These are phyloP conservation scores for Yamadazyma mexicana DNA, from an alignment of 1,139 yeast species.

Conservation along the genomic window DNA sequence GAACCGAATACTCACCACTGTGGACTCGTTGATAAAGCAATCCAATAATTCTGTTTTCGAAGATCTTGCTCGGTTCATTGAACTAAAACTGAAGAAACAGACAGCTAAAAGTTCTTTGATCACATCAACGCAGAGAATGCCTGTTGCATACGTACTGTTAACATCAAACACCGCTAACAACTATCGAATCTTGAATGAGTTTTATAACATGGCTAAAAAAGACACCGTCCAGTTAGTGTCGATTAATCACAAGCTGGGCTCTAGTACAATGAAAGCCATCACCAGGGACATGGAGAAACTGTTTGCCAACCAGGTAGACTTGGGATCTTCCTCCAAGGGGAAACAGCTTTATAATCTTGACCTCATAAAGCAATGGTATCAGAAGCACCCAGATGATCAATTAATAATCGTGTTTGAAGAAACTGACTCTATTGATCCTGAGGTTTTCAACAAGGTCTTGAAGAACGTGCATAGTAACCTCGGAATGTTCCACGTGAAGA, in stretches of 20 bases:
- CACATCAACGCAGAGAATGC: conserved; percentile 23
- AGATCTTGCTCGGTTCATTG: conserved; percentile 5
- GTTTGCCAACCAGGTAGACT: conserved; percentile 12
- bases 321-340: conserved; percentile 9
- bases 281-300: conserved; percentile 40
- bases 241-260: conserved; percentile 42
- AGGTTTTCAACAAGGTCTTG: conserved; percentile 51
- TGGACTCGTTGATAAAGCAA: conserved; percentile 28
- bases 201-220: conserved; percentile 23
- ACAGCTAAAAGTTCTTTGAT: conserved; percentile 1
- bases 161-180: conserved; percentile 63
- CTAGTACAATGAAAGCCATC: conserved; percentile 37
- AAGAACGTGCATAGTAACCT: conserved; percentile 43
- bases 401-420: conserved; percentile 59
- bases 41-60: conserved; percentile 32
- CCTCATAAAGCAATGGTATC: conserved; percentile 49
- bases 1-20: not conserved
- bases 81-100: not conserved
- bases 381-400: conserved; percentile 14
- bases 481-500: conserved; percentile 39
- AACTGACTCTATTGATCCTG: conserved; percentile 56
- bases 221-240: conserved; percentile 30
- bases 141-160: conserved; percentile 48
- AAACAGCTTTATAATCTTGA: conserved; percentile 52
- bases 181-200: conserved; percentile 45